Conservation (phyloP, 129 eudicot species). For the Rutidosis leptorrhynchoides region DNA sequence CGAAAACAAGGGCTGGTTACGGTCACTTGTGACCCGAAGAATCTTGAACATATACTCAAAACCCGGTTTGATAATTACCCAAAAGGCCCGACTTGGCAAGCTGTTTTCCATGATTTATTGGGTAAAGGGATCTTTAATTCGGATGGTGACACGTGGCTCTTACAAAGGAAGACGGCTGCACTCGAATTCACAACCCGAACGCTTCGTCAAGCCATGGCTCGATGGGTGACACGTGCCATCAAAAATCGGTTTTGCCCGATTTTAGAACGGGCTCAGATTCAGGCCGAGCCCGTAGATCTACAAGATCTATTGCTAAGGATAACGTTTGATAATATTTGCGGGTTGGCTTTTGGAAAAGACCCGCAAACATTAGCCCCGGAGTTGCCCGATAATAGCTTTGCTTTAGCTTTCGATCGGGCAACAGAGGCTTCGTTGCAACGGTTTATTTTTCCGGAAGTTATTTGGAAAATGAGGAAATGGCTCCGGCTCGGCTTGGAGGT, state of each 20-base stretch:
- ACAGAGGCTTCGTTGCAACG: slow-evolving; percentile 80
- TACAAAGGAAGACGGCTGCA: slow-evolving; percentile 85
- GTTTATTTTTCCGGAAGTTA: slow-evolving; percentile 60
- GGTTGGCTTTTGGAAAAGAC: slow-evolving; percentile 80
- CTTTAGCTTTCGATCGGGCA: slow-evolving; percentile 79
- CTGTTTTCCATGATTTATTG: slow-evolving; percentile 73
- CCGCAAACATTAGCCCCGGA: slow-evolving; percentile 72
- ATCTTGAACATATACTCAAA: slow-evolving; percentile 72
- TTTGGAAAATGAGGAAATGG: slow-evolving; percentile 77
- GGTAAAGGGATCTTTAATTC: slow-evolving; percentile 87
- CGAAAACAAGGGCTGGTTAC: slow-evolving; percentile 80
- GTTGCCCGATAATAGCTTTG: slow-evolving; percentile 69
- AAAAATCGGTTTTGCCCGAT: slow-evolving; percentile 65
- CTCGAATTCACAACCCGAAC: slow-evolving; percentile 87
- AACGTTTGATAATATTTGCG: slow-evolving; percentile 81
- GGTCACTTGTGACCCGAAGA: slow-evolving; percentile 86
- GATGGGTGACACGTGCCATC: slow-evolving; percentile 89
- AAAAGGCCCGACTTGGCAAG: slow-evolving; percentile 93
- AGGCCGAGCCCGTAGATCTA: slow-evolving; percentile 58
- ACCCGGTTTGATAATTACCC: slow-evolving; percentile 80
- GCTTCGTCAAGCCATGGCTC: slow-evolving; percentile 84
- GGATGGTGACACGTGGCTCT: slow-evolving; percentile 84
- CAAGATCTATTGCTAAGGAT: slow-evolving; percentile 78
- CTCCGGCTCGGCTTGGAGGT: slow-evolving; percentile 86
- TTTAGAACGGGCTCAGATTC: slow-evolving; percentile 50